These are phyloP conservation scores for Sungouiozyma ichnusensis DNA, from an alignment of 805 yeast genomes.

Conservation along the genomic window DNA sequence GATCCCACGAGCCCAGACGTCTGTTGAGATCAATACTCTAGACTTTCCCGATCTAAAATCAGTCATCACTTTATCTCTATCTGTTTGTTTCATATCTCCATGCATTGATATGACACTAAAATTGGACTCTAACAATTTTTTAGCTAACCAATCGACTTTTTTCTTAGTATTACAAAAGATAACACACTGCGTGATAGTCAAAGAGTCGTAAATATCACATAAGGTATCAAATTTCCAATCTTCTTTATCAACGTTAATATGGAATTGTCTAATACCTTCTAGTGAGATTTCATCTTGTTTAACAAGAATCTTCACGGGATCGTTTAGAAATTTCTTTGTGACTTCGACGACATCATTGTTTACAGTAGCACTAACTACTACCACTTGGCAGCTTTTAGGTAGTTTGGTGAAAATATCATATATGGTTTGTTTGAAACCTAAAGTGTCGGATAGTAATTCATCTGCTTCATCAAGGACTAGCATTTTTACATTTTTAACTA, in stretches of 20 bases:
- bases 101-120: slow-evolving; percentile 93
- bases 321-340: slow-evolving; percentile 86
- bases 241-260: slow-evolving; percentile 83
- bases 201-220: slow-evolving; percentile 89
- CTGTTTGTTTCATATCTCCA: slow-evolving; percentile 90
- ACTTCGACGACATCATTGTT: slow-evolving; percentile 86
- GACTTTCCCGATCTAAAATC: slow-evolving; percentile 94
- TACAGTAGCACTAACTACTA: slow-evolving; percentile 89
- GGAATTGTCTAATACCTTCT: slow-evolving; percentile 92
- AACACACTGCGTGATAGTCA: slow-evolving; percentile 94
- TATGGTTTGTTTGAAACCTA: slow-evolving; percentile 93
- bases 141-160: slow-evolving; percentile 84
- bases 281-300: slow-evolving; percentile 91
- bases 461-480: slow-evolving; percentile 94
- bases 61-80: slow-evolving; percentile 89
- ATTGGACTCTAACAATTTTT: slow-evolving; percentile 61
- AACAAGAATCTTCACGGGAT: slow-evolving; percentile 89
- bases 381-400: slow-evolving; percentile 88
- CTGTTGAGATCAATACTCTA: slow-evolving; percentile 85
- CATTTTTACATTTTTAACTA: slow-evolving; percentile 73
- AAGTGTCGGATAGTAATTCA: slow-evolving; percentile 72
- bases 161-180: slow-evolving; percentile 94
- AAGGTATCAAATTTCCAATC: slow-evolving; percentile 91
- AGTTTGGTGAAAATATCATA: slow-evolving; percentile 84
- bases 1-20: slow-evolving; percentile 94